These are phyloP conservation scores for Tolypocladium amazonense DNA, from an alignment of 2,329 filamentous ascomycete genomes.

Conservation along the genomic window DNA sequence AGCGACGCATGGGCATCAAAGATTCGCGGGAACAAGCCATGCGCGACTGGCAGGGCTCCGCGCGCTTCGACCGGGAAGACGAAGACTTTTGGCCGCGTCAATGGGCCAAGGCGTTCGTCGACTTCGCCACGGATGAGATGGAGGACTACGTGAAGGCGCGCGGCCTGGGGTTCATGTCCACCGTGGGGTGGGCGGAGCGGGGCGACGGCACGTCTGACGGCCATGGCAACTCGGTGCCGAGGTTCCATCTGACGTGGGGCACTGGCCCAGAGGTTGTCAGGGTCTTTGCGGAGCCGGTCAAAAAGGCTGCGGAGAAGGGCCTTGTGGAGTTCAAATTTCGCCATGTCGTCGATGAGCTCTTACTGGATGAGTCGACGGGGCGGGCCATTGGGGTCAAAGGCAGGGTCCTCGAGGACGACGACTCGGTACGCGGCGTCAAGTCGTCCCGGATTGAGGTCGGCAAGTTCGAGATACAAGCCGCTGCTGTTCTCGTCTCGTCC, in stretches of 20 bases:
- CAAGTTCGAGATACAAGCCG: conserved; percentile 41
- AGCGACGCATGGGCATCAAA: conserved; percentile 46
- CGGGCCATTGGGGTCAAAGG: conserved; percentile 43
- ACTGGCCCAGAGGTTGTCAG: conserved; percentile 49
- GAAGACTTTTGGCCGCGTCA: conserved; percentile 47
- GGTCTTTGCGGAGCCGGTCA: conserved; percentile 45
- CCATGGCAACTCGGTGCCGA: conserved; percentile 51
- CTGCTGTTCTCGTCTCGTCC: conserved; percentile 42
- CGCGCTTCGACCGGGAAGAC: conserved; percentile 44
- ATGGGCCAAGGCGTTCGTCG: conserved; percentile 54
- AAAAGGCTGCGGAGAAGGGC: conserved; percentile 39
- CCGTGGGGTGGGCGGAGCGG: conserved; percentile 51
- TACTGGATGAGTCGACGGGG: conserved; percentile 38
- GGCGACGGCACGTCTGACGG: conserved; percentile 44
- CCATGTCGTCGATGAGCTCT: conserved; percentile 45
- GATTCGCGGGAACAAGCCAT: conserved; percentile 46
- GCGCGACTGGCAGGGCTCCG: conserved; percentile 48
- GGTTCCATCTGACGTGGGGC: conserved; percentile 55
- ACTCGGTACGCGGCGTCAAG: conserved; percentile 38
- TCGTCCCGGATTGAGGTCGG: conserved; percentile 36
- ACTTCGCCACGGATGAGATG: conserved; percentile 50
- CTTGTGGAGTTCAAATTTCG: conserved; percentile 44
- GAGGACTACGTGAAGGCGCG: conserved; percentile 43
- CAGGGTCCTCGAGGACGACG: conserved; percentile 39
- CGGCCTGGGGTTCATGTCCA: conserved; percentile 41